These are phyloP conservation scores for Metschnikowia cubensis DNA, from an alignment of 805 yeast genomes.

Conservation along the genomic window DNA sequence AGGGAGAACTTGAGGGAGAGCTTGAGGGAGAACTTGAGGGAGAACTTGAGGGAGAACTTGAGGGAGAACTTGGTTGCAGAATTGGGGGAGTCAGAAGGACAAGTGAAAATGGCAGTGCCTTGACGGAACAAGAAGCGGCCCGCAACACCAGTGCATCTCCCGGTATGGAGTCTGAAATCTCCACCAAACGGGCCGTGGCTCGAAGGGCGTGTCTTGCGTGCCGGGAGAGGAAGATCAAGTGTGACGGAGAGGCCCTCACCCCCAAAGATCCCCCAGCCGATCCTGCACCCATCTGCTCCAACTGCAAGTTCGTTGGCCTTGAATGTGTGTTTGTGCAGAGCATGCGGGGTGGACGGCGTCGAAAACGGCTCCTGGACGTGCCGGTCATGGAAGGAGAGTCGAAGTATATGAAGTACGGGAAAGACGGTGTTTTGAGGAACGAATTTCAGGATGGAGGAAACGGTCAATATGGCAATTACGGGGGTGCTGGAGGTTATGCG, in stretches of 20 bases:
- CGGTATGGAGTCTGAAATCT: not conserved
- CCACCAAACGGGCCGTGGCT: constrained; percentile 44
- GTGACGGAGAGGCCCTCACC: constrained; percentile 50
- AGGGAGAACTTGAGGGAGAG: too few species aligned
- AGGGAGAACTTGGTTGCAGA: too few species aligned
- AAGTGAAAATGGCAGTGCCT: too few species aligned
- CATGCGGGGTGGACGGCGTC: constrained; percentile 54
- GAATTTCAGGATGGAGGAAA: not conserved
- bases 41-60: too few species aligned
- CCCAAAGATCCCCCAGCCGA: not conserved
- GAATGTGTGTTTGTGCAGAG: constrained; percentile 56
- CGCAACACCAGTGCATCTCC: too few species aligned
- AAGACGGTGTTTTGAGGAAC: too few species aligned
- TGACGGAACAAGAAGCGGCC: too few species aligned
- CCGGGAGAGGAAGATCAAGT: constrained; percentile 60
- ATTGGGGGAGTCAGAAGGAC: too few species aligned
- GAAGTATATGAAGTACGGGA: not conserved
- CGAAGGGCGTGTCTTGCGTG: constrained; percentile 60
- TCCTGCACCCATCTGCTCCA: constrained; percentile 38
- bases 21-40: too few species aligned
- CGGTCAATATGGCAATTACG: too few species aligned
- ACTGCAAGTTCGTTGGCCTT: constrained; percentile 42
- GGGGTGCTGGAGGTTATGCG: too few species aligned
- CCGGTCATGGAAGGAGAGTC: not conserved
- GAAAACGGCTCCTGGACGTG: constrained; percentile 19